Conservation (phyloP, 495 filamentous ascomycete species). For the Stereocaulon alpinum region DNA sequence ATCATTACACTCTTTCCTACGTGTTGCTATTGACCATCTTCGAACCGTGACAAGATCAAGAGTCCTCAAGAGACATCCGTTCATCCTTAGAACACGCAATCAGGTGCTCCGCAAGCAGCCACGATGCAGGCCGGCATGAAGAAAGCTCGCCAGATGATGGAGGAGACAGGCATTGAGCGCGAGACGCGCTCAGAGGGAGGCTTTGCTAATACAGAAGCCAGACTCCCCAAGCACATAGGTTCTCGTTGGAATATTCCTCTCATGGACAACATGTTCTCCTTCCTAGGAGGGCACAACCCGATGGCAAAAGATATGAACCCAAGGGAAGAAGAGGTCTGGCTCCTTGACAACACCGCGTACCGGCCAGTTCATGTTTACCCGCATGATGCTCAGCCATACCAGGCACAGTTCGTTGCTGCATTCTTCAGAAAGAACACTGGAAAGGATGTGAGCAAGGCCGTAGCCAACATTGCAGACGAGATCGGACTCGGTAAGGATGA, state of each 20-base stretch:
- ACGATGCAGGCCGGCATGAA: constrained; percentile 14
- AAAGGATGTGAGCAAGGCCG: constrained; percentile 50
- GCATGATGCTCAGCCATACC: constrained; percentile 41
- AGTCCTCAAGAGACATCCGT: neutral
- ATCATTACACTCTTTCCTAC: neutral
- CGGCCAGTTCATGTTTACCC: constrained; percentile 28
- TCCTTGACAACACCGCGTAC: constrained; percentile 85
- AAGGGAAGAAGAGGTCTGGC: constrained; percentile 63
- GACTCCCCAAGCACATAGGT: constrained; percentile 12
- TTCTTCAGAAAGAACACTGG: constrained; percentile 65
- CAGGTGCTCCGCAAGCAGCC: neutral
- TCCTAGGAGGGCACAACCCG: constrained; percentile 30
- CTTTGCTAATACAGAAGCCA: constrained; percentile 15
- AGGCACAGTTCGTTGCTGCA: constrained; percentile 69
- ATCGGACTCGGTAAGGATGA: constrained; percentile 52
- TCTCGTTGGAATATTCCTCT: constrained; percentile 19
- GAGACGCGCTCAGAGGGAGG: constrained; percentile 17
- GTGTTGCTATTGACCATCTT: neutral
- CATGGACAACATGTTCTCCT: constrained; percentile 20
- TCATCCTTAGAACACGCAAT: neutral
- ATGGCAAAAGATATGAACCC: constrained; percentile 33
- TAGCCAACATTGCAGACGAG: constrained; percentile 59
- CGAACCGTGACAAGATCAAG: neutral
- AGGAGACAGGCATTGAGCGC: constrained; percentile 19
- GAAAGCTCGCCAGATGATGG: constrained; percentile 18